phyloP scores from a whole-genome alignment of 345 rosid species.

The Litchi chinensis region DNA sequence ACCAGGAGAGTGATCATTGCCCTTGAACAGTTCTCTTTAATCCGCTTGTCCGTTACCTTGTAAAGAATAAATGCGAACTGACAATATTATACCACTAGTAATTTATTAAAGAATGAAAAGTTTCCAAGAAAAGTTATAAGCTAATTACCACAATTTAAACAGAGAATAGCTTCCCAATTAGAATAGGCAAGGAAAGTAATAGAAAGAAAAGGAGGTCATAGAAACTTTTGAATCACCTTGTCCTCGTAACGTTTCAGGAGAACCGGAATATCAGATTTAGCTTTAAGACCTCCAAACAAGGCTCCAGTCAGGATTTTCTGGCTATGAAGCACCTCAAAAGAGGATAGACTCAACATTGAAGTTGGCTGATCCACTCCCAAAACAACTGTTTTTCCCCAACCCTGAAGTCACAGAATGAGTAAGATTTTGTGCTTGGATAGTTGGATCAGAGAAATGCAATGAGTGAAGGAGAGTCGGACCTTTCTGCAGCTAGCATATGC shows the following conservation, averaged over 20 bases:
- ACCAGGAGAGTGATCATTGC: background rate
- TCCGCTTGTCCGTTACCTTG: too few species aligned
- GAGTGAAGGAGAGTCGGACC: constrained; percentile 35
- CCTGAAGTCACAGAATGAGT: constrained; percentile 37
- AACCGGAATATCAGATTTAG: constrained; percentile 80
- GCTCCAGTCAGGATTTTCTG: constrained; percentile 65
- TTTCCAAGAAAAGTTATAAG: background rate
- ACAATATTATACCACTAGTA: too few species aligned
- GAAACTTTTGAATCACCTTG: constrained; percentile 42
- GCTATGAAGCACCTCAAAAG: constrained; percentile 55
- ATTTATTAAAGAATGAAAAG: too few species aligned
- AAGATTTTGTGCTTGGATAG: too few species aligned
- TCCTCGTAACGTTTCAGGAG: constrained; percentile 63
- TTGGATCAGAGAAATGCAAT: background rate
- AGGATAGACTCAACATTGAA: constrained; percentile 46
- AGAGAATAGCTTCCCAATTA: background rate
- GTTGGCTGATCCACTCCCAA: constrained; percentile 82
- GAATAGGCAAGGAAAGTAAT: background rate
- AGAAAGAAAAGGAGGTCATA: background rate
- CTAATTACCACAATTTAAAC: background rate
- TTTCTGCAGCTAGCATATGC: constrained; percentile 71
- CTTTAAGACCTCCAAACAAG: constrained; percentile 80
- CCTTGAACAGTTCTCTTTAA: too few species aligned
- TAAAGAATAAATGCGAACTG: too few species aligned
- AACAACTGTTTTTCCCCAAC: constrained; percentile 89